Percentiles rank a stretch among this genome's conserved stretches.
Evolutionary conservation across 1,284 basidiomycete genomes (phyloP).

Genomic region (Vanrija sp.): DNA sequence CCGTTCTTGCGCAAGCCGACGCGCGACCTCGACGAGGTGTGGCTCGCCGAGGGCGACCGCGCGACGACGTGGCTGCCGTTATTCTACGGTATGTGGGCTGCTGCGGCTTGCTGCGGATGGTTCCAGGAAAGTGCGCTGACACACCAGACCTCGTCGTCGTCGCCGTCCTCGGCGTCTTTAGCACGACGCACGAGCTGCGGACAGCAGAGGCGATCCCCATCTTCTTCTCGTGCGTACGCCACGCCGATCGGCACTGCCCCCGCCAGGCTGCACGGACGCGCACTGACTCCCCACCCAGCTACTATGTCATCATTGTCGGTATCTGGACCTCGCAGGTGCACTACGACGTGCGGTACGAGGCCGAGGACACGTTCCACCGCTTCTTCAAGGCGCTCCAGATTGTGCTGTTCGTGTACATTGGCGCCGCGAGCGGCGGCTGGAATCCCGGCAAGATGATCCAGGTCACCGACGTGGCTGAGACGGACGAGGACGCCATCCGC

Average conservation of each 20-base stretch:
- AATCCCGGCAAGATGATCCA: not conserved
- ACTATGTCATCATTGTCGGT: conserved; percentile 27
- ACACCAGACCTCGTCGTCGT: conserved; percentile 29
- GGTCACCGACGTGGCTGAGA: not conserved
- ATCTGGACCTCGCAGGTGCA: conserved; percentile 32
- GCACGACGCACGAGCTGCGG: conserved; percentile 22
- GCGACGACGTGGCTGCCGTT: too few species aligned
- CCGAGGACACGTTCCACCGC: conserved; percentile 29
- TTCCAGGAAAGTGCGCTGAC: too few species aligned
- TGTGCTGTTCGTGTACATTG: conserved; percentile 29
- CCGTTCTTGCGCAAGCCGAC: too few species aligned
- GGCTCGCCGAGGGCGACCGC: too few species aligned
- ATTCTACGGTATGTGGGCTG: too few species aligned
- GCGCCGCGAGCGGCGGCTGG: conserved; percentile 33
- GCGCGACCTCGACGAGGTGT: too few species aligned
- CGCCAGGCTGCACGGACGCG: not conserved
- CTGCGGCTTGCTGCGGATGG: too few species aligned
- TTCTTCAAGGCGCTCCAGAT: conserved; percentile 29
- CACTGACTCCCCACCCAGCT: conserved; percentile 1
- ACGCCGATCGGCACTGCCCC: not conserved
- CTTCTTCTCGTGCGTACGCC: conserved; percentile 19
- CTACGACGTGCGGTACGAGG: conserved; percentile 33
- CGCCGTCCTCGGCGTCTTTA: conserved; percentile 30
- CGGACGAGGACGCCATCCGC: not conserved
- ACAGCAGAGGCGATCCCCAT: conserved; percentile 17